phyloP scores from a whole-genome alignment of 495 filamentous ascomycete genomes.

The Penicillium waksmanii region DNA sequence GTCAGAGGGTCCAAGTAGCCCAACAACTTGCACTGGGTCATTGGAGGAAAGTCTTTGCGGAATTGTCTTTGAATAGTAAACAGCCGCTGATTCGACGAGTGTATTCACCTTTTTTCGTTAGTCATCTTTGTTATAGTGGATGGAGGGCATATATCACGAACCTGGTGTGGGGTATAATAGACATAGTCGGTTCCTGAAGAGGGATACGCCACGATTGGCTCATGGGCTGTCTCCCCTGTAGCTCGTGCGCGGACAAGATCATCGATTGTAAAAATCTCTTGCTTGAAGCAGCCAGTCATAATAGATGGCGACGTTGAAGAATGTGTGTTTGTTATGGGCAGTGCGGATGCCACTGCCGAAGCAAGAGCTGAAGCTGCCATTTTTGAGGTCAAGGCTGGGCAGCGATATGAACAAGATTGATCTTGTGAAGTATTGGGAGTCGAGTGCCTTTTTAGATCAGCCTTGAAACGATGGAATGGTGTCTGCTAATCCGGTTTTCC shows the following conservation, averaged over 20 bases:
- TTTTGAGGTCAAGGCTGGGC: not conserved
- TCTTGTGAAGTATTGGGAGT: not conserved
- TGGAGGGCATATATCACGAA: not conserved
- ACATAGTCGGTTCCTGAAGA: slow-evolving; percentile 33
- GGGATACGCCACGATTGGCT: slow-evolving; percentile 38
- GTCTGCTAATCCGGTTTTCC: not conserved
- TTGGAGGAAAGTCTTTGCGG: slow-evolving; percentile 29
- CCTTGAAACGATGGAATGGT: not conserved
- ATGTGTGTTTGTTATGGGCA: not conserved
- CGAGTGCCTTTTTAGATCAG: slow-evolving; percentile 8
- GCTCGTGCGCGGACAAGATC: slow-evolving; percentile 34
- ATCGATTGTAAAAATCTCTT: slow-evolving; percentile 30
- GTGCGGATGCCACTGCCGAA: slow-evolving; percentile 1
- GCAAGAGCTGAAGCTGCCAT: slow-evolving; percentile 13
- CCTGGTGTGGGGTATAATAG: slow-evolving; percentile 39
- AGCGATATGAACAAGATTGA: not conserved
- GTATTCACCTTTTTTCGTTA: slow-evolving; percentile 26
- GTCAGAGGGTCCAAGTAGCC: slow-evolving; percentile 45
- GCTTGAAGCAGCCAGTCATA: not conserved
- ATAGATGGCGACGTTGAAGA: not conserved
- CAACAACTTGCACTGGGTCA: slow-evolving; percentile 45
- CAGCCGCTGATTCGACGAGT: slow-evolving; percentile 37
- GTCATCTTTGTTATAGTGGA: not conserved
- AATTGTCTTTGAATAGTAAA: slow-evolving; percentile 24
- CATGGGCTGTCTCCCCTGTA: slow-evolving; percentile 23